These are phyloP conservation scores for Spatholobus suberectus DNA, from an alignment of 306 rosid species.

Conservation along the genomic window DNA sequence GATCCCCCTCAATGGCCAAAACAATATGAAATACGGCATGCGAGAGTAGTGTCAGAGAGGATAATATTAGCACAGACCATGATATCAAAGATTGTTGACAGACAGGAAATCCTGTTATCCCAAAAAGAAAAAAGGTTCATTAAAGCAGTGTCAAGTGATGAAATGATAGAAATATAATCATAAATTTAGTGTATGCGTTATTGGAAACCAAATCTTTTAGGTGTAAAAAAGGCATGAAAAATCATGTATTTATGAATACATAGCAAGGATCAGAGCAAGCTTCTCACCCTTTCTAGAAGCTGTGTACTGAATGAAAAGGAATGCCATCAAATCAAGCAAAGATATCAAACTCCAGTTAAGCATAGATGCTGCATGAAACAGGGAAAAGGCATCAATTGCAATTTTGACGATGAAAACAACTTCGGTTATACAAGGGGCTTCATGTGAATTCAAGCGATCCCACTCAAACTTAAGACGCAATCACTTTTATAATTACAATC, in stretches of 20 bases:
- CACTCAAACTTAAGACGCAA: constrained; percentile 4
- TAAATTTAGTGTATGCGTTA: neutral
- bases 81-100: constrained; percentile 61
- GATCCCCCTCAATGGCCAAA: constrained; percentile 65
- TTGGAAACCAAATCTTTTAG: constrained; percentile 9
- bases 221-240: constrained; percentile 3
- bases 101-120: constrained; percentile 62
- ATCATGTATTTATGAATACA: neutral
- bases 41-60: constrained; percentile 66
- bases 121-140: neutral
- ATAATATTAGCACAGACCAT: constrained; percentile 72
- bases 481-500: neutral
- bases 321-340: constrained; percentile 50
- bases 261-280: constrained; percentile 30
- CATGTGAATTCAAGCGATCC: constrained; percentile 6
- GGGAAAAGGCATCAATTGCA: constrained; percentile 1
- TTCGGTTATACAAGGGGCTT: neutral
- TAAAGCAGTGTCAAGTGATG: neutral
- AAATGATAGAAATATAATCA: constrained; percentile 11
- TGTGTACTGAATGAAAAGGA: constrained; percentile 53
- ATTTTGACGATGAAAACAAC: constrained; percentile 16
- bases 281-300: constrained; percentile 51
- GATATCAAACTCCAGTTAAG: constrained; percentile 57
- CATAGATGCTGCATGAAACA: constrained; percentile 52
- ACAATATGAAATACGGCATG: constrained; percentile 70